Evolutionary conservation across 1,284 basidiomycete genomes (phyloP), one percentile per base, ranked within the genome.

Genomic region (Pseudozyma tsukubaensis): DNA sequence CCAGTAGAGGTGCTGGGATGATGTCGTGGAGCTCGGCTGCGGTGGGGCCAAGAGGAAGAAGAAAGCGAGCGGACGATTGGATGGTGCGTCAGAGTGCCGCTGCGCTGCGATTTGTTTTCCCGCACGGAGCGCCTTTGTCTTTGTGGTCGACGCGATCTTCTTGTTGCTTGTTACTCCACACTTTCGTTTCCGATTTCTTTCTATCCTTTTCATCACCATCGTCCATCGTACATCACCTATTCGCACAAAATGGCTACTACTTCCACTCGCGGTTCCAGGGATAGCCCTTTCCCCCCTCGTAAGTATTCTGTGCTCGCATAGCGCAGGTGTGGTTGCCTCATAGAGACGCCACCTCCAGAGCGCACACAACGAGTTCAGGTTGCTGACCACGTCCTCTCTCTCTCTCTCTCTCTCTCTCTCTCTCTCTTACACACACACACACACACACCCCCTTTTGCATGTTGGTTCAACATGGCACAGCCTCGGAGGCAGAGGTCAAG

Each of bases 231-330:
- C 18, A 43, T 42, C 18, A 29, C 12, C 12, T 11, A 42, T 29
- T 21, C 18, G 18, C 18, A 32, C 39, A 49, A 72, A 4, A 73
- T 73, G 71, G 71, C 71, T 35, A 73, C 71, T 19, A 68, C 71
- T 34, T 65, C 71, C n/a, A 73, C 71, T n/a, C 71, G 63, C 49
- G 71, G 71, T 34, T 64, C 71, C 14, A 68, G 71, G 65, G 71
- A 73, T 51, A 73, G 71, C 55, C 71, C 71, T 19, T 73, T 58
- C 61, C 71, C 71, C 58, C 65, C 71, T 61, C 59, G 65, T 72
- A 68, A 12, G 68, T 64, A 37, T 18, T 24, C 3, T 18, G 24
- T 29, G 24, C 24, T 29, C 24, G 24, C 24, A 29, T 29, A 29
- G 24, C 24, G 24, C 24, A 29, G 24, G 24, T 6, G 24, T 29